Percentiles rank a stretch among this genome's conserved stretches.
Conservation (phyloP, 306 rosid genomes). For the Boehmeria nivea region DNA sequence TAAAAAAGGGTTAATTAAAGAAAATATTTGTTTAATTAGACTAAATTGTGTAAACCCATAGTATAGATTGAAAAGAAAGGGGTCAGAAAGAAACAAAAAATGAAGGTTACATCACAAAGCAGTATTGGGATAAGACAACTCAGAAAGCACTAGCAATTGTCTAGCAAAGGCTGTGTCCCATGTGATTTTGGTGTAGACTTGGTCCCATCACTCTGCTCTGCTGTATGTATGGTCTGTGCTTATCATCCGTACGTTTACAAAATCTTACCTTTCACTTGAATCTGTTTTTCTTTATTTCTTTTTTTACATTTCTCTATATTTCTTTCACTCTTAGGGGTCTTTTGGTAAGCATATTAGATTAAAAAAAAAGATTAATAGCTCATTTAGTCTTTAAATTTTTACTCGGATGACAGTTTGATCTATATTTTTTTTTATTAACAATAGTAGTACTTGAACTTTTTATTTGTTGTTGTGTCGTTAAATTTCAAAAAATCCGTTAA, state of each 20-base stretch:
- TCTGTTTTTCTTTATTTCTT: neutral
- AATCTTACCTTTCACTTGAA: constrained; percentile 17
- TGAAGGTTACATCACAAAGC: constrained; percentile 4
- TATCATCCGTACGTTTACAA: constrained; percentile 25
- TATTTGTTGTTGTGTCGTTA: too few species aligned
- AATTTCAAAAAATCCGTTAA: too few species aligned
- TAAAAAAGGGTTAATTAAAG: constrained; percentile 7
- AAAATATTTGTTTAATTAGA: too few species aligned
- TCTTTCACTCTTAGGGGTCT: neutral
- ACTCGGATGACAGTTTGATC: too few species aligned
- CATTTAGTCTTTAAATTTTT: too few species aligned
- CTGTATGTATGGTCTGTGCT: too few species aligned
- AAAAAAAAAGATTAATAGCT: too few species aligned
- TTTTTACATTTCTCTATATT: neutral
- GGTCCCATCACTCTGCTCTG: neutral
- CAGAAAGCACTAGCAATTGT: constrained; percentile 23
- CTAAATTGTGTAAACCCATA: too few species aligned
- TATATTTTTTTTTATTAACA: too few species aligned
- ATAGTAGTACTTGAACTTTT: too few species aligned
- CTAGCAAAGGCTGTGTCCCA: constrained; percentile 13
- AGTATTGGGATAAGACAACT: constrained; percentile 23
- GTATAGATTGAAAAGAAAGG: constrained; percentile 3
- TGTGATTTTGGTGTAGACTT: constrained; percentile 16
- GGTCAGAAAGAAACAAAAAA: neutral
- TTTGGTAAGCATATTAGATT: too few species aligned